Conservation (phyloP, 805 yeast genomes). For the Saccharomyces cerevisiae region DNA sequence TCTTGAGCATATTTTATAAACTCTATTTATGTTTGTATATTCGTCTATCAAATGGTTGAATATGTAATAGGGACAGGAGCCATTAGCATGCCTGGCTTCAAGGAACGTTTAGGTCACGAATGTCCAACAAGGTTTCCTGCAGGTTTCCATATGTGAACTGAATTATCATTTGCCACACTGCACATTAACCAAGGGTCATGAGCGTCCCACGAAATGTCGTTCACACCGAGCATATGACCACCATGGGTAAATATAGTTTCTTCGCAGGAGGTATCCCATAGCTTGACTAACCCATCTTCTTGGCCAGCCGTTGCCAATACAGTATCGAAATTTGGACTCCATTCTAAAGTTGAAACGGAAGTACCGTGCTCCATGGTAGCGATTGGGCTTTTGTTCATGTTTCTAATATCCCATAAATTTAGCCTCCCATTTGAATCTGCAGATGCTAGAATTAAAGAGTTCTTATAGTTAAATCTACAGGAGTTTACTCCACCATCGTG, state of each 20-base stretch:
- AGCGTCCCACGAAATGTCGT: conserved; percentile 76
- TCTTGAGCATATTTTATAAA: not conserved
- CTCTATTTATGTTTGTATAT: not conserved
- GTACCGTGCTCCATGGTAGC: conserved; percentile 34
- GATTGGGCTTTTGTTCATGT: conserved; percentile 26
- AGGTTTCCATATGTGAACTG: conserved; percentile 83
- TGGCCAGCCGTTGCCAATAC: conserved; percentile 59
- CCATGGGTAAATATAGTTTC: conserved; percentile 57
- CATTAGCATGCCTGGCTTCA: not conserved
- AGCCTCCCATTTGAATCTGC: conserved; percentile 57
- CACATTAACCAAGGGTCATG: conserved; percentile 63
- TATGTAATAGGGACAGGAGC: not conserved
- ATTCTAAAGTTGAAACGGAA: conserved; percentile 55
- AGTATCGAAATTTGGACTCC: conserved; percentile 55
- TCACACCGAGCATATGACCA: conserved; percentile 83
- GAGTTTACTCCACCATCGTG: conserved; percentile 41
- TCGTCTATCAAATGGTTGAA: not conserved
- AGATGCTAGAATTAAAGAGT: conserved; percentile 51
- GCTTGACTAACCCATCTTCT: conserved; percentile 52
- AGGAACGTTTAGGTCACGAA: conserved; percentile 1
- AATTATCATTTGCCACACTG: conserved; percentile 76
- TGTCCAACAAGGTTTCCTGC: conserved; percentile 29
- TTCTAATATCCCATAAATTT: conserved; percentile 60
- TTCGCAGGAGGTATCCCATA: conserved; percentile 43
- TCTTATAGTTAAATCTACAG: conserved; percentile 50